Percentiles rank a stretch among this genome's conserved stretches.
Conservation (phyloP, 2,329 filamentous ascomycete species). For the Neocucurbitaria cava region DNA sequence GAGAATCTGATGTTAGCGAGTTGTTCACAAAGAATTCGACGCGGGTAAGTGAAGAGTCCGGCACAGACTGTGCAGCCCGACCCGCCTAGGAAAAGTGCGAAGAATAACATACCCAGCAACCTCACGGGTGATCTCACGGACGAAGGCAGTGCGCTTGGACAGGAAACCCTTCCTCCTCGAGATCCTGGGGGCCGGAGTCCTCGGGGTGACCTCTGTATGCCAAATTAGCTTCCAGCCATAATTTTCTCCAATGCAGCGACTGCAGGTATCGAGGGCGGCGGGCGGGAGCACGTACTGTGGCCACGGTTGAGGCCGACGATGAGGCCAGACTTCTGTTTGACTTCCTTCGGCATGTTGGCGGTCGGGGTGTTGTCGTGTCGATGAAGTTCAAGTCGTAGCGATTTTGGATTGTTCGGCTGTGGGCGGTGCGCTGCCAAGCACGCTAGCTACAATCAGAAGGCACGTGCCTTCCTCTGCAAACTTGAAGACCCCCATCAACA, state of each 20-base stretch:
- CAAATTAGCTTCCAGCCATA: conserved; percentile 32
- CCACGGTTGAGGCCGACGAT: conserved; percentile 69
- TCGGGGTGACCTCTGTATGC: conserved; percentile 58
- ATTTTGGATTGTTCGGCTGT: conserved; percentile 29
- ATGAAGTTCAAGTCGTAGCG: conserved; percentile 17
- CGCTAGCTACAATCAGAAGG: conserved; percentile 24
- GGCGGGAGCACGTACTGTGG: conserved; percentile 63
- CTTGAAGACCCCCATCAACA: neutral
- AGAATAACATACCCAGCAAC: conserved; percentile 79
- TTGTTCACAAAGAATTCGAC: neutral
- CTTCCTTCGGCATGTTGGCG: conserved; percentile 60
- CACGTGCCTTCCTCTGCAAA: conserved; percentile 5
- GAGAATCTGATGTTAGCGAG: conserved; percentile 12
- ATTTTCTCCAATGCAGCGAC: conserved; percentile 14
- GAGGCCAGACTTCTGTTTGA: conserved; percentile 62
- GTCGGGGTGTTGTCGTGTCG: conserved; percentile 36
- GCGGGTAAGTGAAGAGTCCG: neutral
- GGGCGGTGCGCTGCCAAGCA: conserved; percentile 24
- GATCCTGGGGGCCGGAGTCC: conserved; percentile 57
- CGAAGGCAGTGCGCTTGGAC: conserved; percentile 96
- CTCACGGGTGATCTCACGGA: conserved; percentile 97
- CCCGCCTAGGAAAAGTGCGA: conserved; percentile 1
- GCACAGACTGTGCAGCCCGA: conserved; percentile 1
- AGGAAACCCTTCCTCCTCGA: conserved; percentile 89
- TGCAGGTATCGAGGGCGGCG: conserved; percentile 20